These are phyloP conservation scores for Xylogone sp. DNA, from an alignment of 2,329 filamentous ascomycete genomes.

Conservation along the genomic window DNA sequence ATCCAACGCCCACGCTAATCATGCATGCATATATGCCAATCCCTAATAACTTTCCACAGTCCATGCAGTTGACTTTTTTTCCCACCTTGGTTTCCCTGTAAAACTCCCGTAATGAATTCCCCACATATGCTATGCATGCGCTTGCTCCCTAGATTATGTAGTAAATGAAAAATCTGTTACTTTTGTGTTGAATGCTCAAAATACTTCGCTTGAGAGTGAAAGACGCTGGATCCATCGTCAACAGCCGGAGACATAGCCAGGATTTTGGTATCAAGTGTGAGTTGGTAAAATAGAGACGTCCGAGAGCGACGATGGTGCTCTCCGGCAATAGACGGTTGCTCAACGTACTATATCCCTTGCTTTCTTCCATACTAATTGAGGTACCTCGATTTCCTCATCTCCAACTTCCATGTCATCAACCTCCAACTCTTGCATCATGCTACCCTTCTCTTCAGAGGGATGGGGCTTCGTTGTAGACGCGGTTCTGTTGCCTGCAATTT, in stretches of 20 bases:
- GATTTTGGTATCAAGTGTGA: too few relatives aligned
- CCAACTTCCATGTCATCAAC: conserved; percentile 18
- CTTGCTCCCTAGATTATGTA: neutral
- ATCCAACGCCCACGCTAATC: neutral
- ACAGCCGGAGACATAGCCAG: too few relatives aligned
- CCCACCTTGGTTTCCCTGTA: neutral
- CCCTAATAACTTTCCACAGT: neutral
- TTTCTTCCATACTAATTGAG: conserved; percentile 22
- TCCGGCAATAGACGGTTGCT: neutral
- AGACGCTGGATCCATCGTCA: too few relatives aligned
- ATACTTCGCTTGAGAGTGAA: too few relatives aligned
- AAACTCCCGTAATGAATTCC: neutral
- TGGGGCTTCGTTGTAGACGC: neutral
- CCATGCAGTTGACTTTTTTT: neutral
- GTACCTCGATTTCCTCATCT: conserved; percentile 17
- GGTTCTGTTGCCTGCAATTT: conserved; percentile 11
- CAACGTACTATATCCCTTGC: conserved; percentile 17
- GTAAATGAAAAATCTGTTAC: neutral
- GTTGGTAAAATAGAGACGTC: too few relatives aligned
- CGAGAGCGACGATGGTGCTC: too few relatives aligned
- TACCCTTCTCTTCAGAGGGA: neutral
- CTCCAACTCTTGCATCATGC: conserved; percentile 10
- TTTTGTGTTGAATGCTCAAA: neutral
- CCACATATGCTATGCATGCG: neutral
- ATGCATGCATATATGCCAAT: neutral